Evolutionary conservation across 495 filamentous ascomycete genomes (phyloP), one percentile per base, ranked within the genome.

Genomic region (Cudoniella acicularis): DNA sequence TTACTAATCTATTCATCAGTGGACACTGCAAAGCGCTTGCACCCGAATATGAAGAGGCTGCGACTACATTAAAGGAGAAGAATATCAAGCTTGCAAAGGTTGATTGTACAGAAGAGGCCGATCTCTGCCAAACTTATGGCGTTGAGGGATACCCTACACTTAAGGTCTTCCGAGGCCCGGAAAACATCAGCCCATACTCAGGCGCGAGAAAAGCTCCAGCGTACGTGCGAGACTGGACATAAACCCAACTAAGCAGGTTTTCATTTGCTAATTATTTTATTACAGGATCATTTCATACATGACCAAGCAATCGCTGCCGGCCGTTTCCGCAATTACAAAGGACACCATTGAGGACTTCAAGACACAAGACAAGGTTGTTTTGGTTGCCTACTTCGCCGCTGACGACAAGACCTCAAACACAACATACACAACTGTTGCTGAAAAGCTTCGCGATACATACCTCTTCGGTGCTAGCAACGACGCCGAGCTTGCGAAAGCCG

Each of bases 121-220:
- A 94, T 13, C 86, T 99, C 59, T 99, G 94, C 81, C 84, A 90
- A 73, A 75, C 81, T 61, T 91, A 88, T 65, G 92, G 90, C 52
- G 91, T 99, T 21, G 91, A 96, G 77, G 94, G 94, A 51, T 99
- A 98, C 78, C 94, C 94, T 23, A 99, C 94, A 54, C 80, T 99
- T 64, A 99, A 98, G 85, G 86, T 99, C 72, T 99, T 98, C 91
- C 92, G 94, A 61, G 94, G 94, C 54, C 76, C 77, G n/a, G 90
- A 96, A 1, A 90, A 87, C 64, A 79, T 86, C 68, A 81, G 83
- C 53, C 86, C 94, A 50, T 99, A 98, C 73, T 80, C 79, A 63
- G 94, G 94, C 67, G 87, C 89, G 73, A 83, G 94, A 71, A 95
- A 99, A 80, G 85, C 92, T 49, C 87, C 85, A 69, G 86, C 91